Conservation (phyloP, 495 filamentous ascomycete genomes). For the Annulohypoxylon stygium region DNA sequence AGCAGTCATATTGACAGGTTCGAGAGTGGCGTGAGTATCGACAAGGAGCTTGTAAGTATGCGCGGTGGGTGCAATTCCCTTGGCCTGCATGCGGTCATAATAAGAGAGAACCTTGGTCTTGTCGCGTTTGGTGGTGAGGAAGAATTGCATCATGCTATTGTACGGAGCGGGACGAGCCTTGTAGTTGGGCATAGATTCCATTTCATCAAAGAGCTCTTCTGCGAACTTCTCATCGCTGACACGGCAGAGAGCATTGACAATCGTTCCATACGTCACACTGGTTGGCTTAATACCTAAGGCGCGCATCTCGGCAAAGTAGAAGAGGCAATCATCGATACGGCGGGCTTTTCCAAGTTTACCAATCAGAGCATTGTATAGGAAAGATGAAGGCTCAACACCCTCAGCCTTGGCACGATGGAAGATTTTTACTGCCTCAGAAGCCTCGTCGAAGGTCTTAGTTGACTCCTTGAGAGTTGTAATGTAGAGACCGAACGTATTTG, state of each 20-base stretch:
- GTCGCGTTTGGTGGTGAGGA: slow-evolving; percentile 96
- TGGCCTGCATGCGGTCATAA: slow-evolving; percentile 91
- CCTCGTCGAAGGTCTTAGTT: slow-evolving; percentile 96
- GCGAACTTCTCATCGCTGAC: slow-evolving; percentile 98
- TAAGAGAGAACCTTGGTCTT: slow-evolving; percentile 94
- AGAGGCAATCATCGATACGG: slow-evolving; percentile 96
- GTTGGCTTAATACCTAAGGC: slow-evolving; percentile 92
- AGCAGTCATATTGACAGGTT: slow-evolving; percentile 89
- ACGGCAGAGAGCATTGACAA: slow-evolving; percentile 96
- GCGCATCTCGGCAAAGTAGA: slow-evolving; percentile 98
- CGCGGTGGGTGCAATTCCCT: slow-evolving; percentile 88
- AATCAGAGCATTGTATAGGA: slow-evolving; percentile 98
- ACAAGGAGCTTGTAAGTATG: slow-evolving; percentile 99
- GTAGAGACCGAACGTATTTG: slow-evolving; percentile 97
- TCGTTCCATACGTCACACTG: slow-evolving; percentile 96
- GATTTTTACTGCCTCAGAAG: slow-evolving; percentile 95
- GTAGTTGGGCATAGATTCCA: slow-evolving; percentile 99
- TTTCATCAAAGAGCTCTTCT: slow-evolving; percentile 98
- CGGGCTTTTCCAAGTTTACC: slow-evolving; percentile 98
- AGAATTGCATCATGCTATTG: slow-evolving; percentile 99
- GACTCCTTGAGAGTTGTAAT: slow-evolving; percentile 98
- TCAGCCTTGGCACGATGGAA: slow-evolving; percentile 95
- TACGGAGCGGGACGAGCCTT: slow-evolving; percentile 96
- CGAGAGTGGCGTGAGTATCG: slow-evolving; percentile 93
- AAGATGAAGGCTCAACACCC: slow-evolving; percentile 93